Evolutionary conservation across 2,329 filamentous ascomycete genomes (phyloP), one percentile per base, ranked within the genome.

Genomic region (Chrysosphaeria jannelii): DNA sequence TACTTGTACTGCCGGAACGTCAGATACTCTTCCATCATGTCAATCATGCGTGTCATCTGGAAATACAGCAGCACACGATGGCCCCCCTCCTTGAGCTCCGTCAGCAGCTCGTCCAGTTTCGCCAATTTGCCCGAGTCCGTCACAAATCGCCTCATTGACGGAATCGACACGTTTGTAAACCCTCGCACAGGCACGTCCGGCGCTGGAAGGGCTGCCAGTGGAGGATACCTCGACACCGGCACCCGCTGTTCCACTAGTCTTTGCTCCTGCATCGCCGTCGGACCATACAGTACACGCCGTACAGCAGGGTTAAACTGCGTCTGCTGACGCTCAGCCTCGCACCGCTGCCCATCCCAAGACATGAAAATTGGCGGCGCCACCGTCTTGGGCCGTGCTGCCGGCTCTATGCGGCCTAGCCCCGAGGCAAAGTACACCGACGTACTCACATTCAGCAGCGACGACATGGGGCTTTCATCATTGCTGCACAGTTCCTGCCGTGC

Each of bases 41-140:
- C 81, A 39, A 97, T 93, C 85, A 97, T 97, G 39, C 75, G 72
- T 4, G 85, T 97, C 85, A 97, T 97, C 53, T 97, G 85, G 72
- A 97, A 97, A 55, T 97, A 97, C 11, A 97, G 53, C 25, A 97
- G 53, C 12, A 97, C 85, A 38, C 85, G 78, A 36, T 97, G 85
- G 17, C 72, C 72, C 31, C 71, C 74, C 30, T 76, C 70, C 55
- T 93, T 97, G 37, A 97, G 65, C 42, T 78, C 60, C 40, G 72
- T 72, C 9, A 97, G 57, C 10, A 97, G 53, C 33, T 74, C 56
- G 40, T 97, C 85, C 23, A 97, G 53, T 39, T 78, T 76, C 22
- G 78, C 79, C 29, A 97, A 60, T 49, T 97, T 97, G 39, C 85
- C 85, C 25, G 78, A 90, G 45, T 93, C 85, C 2, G 81, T 93